Evolutionary conservation across 345 rosid genomes (phyloP).

Genomic region (Brassica nigra): DNA sequence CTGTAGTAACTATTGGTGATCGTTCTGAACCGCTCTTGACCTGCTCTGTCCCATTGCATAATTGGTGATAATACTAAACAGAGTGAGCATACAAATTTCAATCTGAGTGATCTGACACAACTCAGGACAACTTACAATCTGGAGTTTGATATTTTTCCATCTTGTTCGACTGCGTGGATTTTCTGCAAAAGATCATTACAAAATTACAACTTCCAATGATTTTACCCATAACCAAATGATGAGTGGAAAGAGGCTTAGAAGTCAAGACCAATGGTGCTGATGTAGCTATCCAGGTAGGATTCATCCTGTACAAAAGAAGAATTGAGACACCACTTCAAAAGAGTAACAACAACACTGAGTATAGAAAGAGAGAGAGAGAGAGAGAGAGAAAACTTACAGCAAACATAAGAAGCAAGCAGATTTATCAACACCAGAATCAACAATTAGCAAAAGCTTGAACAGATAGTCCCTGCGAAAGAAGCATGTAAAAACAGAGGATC

Average conservation of each 20-base stretch:
- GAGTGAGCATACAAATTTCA: neutral
- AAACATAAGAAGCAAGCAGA: slow-evolving; percentile 50
- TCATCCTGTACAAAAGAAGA: slow-evolving; percentile 59
- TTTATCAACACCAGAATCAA: slow-evolving; percentile 52
- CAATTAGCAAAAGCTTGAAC: slow-evolving; percentile 47
- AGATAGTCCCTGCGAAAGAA: slow-evolving; percentile 38
- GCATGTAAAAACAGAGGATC: neutral
- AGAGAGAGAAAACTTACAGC: slow-evolving; percentile 41
- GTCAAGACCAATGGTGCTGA: slow-evolving; percentile 81
- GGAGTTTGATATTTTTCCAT: slow-evolving; percentile 63
- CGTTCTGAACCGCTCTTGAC: slow-evolving; percentile 88
- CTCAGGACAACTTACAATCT: too few relatives aligned
- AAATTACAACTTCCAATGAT: neutral
- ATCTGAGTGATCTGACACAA: neutral
- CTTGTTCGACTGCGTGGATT: slow-evolving; percentile 89
- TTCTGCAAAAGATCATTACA: slow-evolving; percentile 50
- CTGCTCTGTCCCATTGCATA: slow-evolving; percentile 89
- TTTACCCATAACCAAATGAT: neutral
- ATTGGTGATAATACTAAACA: neutral
- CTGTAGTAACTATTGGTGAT: slow-evolving; percentile 90
- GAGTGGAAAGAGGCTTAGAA: slow-evolving; percentile 51
- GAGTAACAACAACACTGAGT: neutral
- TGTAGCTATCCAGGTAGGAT: slow-evolving; percentile 67
- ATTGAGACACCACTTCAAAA: neutral
- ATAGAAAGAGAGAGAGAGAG: too few relatives aligned